These are phyloP conservation scores for Marasmius fiardii DNA, from an alignment of 1,284 basidiomycete genomes.

Conservation along the genomic window DNA sequence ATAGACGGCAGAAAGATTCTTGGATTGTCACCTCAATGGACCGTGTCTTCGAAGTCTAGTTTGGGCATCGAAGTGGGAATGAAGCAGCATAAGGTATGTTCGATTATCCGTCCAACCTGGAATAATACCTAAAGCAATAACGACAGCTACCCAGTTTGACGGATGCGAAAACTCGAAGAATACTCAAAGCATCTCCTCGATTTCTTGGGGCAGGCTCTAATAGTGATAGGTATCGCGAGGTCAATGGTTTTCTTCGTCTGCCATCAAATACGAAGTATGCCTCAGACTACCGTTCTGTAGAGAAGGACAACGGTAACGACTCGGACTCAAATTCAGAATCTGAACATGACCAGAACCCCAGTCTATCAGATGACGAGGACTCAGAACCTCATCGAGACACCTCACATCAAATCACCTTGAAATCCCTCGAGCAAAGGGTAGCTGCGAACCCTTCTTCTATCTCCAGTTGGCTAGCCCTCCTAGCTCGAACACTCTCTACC, in stretches of 20 bases:
- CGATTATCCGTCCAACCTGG: background rate
- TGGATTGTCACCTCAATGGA: constrained; percentile 49
- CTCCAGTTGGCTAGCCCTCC: constrained; percentile 62
- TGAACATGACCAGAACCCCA: constrained; percentile 29
- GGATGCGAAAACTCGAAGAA: constrained; percentile 48
- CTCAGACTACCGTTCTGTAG: constrained; percentile 50
- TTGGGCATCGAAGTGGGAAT: constrained; percentile 61
- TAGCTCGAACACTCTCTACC: constrained; percentile 56
- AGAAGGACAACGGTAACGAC: constrained; percentile 25
- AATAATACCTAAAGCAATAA: constrained; percentile 10
- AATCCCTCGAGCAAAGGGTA: constrained; percentile 55
- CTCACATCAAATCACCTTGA: constrained; percentile 56
- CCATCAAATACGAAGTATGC: constrained; percentile 31
- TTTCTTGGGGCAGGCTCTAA: constrained; percentile 31
- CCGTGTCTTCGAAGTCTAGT: constrained; percentile 43
- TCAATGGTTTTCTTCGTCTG: constrained; percentile 65
- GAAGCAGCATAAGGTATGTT: constrained; percentile 45
- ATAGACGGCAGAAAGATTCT: constrained; percentile 64
- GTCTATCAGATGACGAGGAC: constrained; percentile 20
- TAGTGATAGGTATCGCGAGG: constrained; percentile 49
- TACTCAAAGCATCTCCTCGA: constrained; percentile 46
- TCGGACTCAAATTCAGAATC: constrained; percentile 42
- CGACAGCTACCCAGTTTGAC: constrained; percentile 51
- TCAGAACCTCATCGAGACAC: constrained; percentile 34
- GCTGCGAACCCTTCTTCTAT: constrained; percentile 47